Conservation (phyloP, 2,329 filamentous ascomycete genomes). For the Tolypocladium inflatum region DNA sequence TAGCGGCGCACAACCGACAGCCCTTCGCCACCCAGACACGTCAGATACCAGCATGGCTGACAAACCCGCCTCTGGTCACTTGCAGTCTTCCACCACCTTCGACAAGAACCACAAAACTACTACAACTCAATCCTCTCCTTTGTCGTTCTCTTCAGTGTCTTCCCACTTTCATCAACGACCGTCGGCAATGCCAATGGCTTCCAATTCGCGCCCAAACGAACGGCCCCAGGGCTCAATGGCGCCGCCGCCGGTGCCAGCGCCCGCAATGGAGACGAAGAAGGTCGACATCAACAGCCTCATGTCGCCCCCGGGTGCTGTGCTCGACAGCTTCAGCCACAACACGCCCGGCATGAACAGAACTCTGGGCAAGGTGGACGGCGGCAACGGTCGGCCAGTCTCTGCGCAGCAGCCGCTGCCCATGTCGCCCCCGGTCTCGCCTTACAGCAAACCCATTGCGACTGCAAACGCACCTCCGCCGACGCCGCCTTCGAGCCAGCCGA, state of each 20-base stretch:
- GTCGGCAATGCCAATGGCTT: constrained; percentile 14
- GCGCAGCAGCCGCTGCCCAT: constrained; percentile 30
- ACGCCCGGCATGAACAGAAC: constrained; percentile 1
- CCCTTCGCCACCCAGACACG: constrained; percentile 1
- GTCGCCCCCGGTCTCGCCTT: constrained; percentile 49
- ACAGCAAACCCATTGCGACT: constrained; percentile 28
- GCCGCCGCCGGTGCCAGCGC: constrained; percentile 15
- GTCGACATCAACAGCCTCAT: constrained; percentile 46
- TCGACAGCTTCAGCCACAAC: constrained; percentile 39
- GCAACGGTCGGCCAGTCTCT: constrained; percentile 16
- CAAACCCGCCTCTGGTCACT: constrained; percentile 20
- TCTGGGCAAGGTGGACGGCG: constrained; percentile 1
- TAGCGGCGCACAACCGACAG: neutral
- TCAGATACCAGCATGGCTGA: constrained; percentile 18
- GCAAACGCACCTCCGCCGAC: constrained; percentile 18
- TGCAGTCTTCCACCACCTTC: constrained; percentile 21
- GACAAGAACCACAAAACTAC: constrained; percentile 12
- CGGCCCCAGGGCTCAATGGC: constrained; percentile 16
- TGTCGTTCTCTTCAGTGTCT: constrained; percentile 4
- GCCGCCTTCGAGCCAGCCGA: constrained; percentile 14
- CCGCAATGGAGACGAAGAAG: constrained; percentile 25
- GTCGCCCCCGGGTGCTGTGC: constrained; percentile 50
- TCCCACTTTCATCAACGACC: constrained; percentile 6
- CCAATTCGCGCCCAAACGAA: constrained; percentile 11
- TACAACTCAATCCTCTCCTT: constrained; percentile 6